Evolutionary conservation across 2,329 filamentous ascomycete genomes (phyloP), one percentile per base, ranked within the genome.

Genomic region (Drechslerella coelobrocha): DNA sequence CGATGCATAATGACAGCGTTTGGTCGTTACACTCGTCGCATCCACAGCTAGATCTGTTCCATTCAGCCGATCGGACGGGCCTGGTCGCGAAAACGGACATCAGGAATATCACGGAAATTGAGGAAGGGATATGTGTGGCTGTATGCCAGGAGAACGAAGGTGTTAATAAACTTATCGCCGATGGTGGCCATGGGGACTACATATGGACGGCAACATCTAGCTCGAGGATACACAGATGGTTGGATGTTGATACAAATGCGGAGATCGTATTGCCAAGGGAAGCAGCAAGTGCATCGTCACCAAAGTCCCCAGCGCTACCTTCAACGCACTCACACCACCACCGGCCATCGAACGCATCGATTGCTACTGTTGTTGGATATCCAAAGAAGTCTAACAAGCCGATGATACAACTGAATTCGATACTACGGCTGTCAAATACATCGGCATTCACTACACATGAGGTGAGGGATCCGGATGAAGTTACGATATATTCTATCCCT

Each of bases 1-100:
- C 92, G 60, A 99, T 99, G 94, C 94, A 99, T 80, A 96, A 96
- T 77, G 92, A 96, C 77, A 97, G 92, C 78, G 91, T 99, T 21
- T 99, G 94, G 94, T 95, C 91, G 1, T 83, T 99, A 21, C 96
- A 89, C 79, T 97, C 94, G 0, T 88, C 93, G 59, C 87, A 96
- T 75, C 92, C 92, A 0, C 85, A 89, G 66, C 84, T 99, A 2
- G 88, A 89, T 8, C 85, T 96, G 27, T 97, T 99, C 79, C 97
- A 97, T 81, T 97, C 93, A 61, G 90, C 89, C 75, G 94, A 99
- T 79, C 88, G 93, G 55, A 92, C 91, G 0, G 94, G 94, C 1
- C 80, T 97, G 72, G 88, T 99, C n/a, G 93, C 92, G 60, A 99
- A 97, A 82, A 97, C 93, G 0, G 94, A 99, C 78, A 89, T 93